These are phyloP conservation scores for Sesbania bispinosa DNA, from an alignment of 306 rosid genomes.

Conservation along the genomic window DNA sequence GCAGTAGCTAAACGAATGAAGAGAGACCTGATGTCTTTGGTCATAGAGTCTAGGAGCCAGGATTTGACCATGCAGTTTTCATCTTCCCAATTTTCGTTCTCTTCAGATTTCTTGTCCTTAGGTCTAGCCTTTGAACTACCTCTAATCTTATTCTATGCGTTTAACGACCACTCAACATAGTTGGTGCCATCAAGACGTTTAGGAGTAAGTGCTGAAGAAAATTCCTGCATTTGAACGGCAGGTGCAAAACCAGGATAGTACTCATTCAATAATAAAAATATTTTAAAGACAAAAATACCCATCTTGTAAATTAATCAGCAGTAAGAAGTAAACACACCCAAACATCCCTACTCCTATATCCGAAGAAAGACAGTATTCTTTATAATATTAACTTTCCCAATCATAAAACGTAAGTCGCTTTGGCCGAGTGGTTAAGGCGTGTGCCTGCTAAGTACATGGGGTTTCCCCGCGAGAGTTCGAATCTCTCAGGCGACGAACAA, in stretches of 20 bases:
- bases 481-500: constrained; percentile 81
- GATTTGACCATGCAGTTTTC: not conserved
- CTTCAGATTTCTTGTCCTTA: not conserved
- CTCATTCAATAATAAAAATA: too few species aligned
- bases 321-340: too few species aligned
- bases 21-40: too few species aligned
- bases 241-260: not conserved
- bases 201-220: not conserved
- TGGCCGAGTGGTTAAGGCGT: constrained; percentile 97
- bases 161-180: not conserved
- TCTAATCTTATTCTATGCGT: not conserved
- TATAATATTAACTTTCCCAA: too few species aligned
- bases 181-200: not conserved
- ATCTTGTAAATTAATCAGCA: too few species aligned
- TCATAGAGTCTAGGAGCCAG: too few species aligned
- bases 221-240: not conserved
- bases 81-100: not conserved
- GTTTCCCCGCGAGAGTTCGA: constrained; percentile 90
- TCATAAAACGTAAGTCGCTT: constrained; percentile 33
- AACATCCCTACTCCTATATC: too few species aligned
- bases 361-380: too few species aligned
- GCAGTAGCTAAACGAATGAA: too few species aligned
- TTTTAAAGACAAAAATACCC: too few species aligned
- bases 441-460: constrained; percentile 91
- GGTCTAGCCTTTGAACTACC: not conserved